Base-by-base conservation (phyloP, 2,329 filamentous ascomycete genomes). In the Pyrenophora tritici-repentis region DNA sequence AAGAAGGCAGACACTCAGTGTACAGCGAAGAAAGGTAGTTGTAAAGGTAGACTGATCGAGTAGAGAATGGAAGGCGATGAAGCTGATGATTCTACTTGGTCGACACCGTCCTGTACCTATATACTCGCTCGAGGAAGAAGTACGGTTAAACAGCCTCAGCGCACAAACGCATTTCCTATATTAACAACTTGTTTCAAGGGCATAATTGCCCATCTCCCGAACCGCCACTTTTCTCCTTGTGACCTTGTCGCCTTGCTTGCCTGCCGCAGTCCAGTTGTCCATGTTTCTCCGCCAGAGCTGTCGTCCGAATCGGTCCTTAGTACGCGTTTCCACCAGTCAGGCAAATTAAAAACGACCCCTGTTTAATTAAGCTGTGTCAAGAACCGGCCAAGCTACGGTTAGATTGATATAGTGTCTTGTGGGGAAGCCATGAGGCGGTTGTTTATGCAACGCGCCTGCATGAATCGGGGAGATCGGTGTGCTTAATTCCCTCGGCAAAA, bases 401-500 rank as follows among this genome's bases (percentile, higher is more conserved):
- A 29, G 29, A 47, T 42, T 32, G 13, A 31, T 38, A 51, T 32
- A 36, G 37, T 31, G 32, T 51, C 37, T 32, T 51, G 48, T 51
- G 43, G 48, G 42, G 33, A 47, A 50, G 35, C 43, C 17, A 24
- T 24, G 20, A 7, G 26, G 9, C 10, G 26, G 26, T 29, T 29
- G 7, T 29, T 26, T 29, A 29, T 29, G 26, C 26, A 29, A 33
- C 42, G 42, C 33, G 37, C 8, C 14, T 20, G 37, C 43, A 51
- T 42, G 24, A 32, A 38, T 47, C 33, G 33, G 35, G 32, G 26
- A 17, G 37, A 42, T 47, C 37, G 26, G 35, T 33, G 26, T 37
- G 48, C 48, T 51, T 51, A 38, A 42, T 51, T 42, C 38, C 43
- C 37, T 51, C 37, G 48, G 43, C 48, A 51, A 47, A 51, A 51